Conservation (phyloP, 1,139 yeast genomes). For the Sugiyamaella grinbergsii region DNA sequence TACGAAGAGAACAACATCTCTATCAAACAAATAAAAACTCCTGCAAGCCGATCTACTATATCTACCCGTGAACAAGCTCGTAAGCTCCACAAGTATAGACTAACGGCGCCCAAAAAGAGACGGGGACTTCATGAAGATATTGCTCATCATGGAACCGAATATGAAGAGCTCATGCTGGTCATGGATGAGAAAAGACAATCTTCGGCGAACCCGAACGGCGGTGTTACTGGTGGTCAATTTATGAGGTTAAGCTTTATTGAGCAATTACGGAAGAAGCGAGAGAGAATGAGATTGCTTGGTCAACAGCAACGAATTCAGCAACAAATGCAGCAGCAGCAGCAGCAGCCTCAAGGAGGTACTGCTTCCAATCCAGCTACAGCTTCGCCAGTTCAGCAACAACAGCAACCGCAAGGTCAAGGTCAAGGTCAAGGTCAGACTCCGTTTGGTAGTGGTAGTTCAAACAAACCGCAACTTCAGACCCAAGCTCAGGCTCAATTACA, state of each 20-base stretch:
- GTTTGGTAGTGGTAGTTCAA: conserved; percentile 4
- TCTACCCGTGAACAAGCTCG: conserved; percentile 21
- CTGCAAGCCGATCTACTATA: neutral
- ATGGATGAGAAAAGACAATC: conserved; percentile 41
- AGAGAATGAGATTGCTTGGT: conserved; percentile 33
- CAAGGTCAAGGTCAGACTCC: conserved; percentile 20
- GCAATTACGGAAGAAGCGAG: conserved; percentile 44
- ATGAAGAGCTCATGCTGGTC: conserved; percentile 83
- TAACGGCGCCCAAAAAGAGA: conserved; percentile 32
- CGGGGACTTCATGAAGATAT: conserved; percentile 58
- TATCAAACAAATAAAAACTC: conserved; percentile 5
- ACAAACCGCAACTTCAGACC: conserved; percentile 26
- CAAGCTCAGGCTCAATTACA: conserved; percentile 19
- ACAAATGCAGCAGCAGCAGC: conserved; percentile 27
- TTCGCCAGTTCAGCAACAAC: conserved; percentile 25
- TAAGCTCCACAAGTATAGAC: conserved; percentile 32
- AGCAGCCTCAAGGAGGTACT: conserved; percentile 22
- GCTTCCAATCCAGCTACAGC: conserved; percentile 6
- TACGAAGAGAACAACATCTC: conserved; percentile 10
- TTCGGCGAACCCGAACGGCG: conserved; percentile 21
- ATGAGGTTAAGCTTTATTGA: conserved; percentile 48
- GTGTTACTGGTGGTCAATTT: conserved; percentile 43
- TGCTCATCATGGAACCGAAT: conserved; percentile 64
- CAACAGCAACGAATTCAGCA: conserved; percentile 33
- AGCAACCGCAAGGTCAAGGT: conserved; percentile 20